These are phyloP conservation scores for Albizia julibrissin DNA, from an alignment of 306 rosid genomes.

Conservation along the genomic window DNA sequence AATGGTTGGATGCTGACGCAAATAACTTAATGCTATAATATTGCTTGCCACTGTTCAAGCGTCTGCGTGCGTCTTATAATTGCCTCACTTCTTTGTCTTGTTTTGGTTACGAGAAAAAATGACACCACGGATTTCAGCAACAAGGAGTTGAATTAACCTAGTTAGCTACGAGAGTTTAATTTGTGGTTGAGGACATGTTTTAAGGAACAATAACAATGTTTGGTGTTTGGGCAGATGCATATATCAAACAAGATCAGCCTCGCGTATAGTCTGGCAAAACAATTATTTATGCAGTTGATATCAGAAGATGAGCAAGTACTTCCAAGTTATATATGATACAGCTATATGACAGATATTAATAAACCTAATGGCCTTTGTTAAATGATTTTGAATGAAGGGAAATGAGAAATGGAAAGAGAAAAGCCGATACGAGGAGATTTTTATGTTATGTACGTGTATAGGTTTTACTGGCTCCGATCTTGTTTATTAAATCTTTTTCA, in stretches of 20 bases:
- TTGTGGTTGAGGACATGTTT: neutral
- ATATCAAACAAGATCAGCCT: too few relatives aligned
- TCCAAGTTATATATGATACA: too few relatives aligned
- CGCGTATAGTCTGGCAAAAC: too few relatives aligned
- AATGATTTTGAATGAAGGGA: neutral
- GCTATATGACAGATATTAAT: too few relatives aligned
- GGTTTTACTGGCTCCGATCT: too few relatives aligned
- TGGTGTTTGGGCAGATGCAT: neutral
- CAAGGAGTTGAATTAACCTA: neutral
- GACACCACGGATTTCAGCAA: neutral
- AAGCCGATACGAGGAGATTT: too few relatives aligned
- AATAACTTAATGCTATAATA: slow-evolving; percentile 15
- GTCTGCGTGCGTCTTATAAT: neutral
- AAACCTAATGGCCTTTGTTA: neutral
- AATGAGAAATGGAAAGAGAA: too few relatives aligned
- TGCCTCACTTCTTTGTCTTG: neutral
- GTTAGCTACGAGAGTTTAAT: neutral
- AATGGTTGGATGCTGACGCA: slow-evolving; percentile 12
- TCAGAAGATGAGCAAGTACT: neutral
- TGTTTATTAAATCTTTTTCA: too few relatives aligned
- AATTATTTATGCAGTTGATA: too few relatives aligned
- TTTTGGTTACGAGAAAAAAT: neutral
- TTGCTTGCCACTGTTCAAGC: slow-evolving; percentile 21
- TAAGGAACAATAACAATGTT: neutral
- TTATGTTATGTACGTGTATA: too few relatives aligned